phyloP scores from a whole-genome alignment of 345 rosid genomes.

The Syzygium aqueum region DNA sequence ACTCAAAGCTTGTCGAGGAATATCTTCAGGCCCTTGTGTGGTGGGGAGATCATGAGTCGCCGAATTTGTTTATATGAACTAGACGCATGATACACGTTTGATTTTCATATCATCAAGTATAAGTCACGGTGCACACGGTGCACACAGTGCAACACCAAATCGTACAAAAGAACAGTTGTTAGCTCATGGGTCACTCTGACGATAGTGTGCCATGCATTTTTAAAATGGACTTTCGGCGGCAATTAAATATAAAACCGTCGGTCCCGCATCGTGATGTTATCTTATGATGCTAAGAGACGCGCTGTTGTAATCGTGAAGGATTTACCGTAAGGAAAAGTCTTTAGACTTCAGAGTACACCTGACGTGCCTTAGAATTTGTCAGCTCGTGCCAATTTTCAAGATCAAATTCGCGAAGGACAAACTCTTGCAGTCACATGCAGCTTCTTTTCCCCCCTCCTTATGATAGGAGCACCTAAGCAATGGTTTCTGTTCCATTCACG shows the following conservation, averaged over 20 bases:
- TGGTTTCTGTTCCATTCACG: neutral
- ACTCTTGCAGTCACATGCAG: neutral
- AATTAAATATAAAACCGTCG: too few species aligned
- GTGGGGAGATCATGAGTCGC: neutral
- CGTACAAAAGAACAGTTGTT: too few species aligned
- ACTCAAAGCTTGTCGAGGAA: neutral
- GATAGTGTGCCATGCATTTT: too few species aligned
- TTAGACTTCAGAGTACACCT: neutral
- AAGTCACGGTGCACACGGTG: too few species aligned
- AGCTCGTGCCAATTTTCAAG: neutral
- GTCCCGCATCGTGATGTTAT: too few species aligned
- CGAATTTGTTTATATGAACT: neutral
- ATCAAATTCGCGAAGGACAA: neutral
- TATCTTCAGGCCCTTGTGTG: neutral
- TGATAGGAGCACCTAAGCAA: neutral
- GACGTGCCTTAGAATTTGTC: neutral
- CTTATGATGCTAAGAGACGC: too few species aligned
- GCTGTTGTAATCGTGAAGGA: neutral
- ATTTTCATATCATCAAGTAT: neutral
- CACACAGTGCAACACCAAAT: too few species aligned
- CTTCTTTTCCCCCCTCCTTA: neutral
- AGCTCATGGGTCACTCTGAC: too few species aligned
- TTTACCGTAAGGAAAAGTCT: neutral
- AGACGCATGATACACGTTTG: fast-evolving
- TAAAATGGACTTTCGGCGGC: too few species aligned